These are phyloP conservation scores for Ambrosiella xylebori DNA, from an alignment of 2,329 filamentous ascomycete genomes.

Conservation along the genomic window DNA sequence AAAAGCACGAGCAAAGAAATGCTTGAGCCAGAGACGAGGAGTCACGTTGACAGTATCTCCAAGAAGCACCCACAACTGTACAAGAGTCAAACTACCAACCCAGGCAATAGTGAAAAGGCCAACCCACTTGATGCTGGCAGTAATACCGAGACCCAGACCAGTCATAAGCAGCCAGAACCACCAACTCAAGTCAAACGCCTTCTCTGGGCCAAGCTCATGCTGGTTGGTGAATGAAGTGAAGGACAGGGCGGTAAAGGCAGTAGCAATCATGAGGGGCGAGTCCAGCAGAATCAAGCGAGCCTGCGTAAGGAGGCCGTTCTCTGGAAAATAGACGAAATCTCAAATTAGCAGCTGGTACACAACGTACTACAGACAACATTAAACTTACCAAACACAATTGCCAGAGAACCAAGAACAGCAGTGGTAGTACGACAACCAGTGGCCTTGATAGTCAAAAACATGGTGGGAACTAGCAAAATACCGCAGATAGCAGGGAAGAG, in stretches of 20 bases:
- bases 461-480: conserved; percentile 71
- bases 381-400: conserved; percentile 76
- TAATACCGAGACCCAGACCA: conserved; percentile 74
- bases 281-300: conserved; percentile 91
- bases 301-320: conserved; percentile 90
- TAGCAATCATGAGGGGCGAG: conserved; percentile 84
- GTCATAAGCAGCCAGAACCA: conserved; percentile 94
- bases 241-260: conserved; percentile 73
- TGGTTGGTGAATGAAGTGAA: conserved; percentile 94
- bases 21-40: conserved; percentile 75
- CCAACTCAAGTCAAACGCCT: conserved; percentile 80
- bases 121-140: conserved; percentile 96
- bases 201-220: conserved; percentile 76
- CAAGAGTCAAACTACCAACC: conserved; percentile 76
- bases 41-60: conserved; percentile 79
- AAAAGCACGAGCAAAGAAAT: conserved; percentile 79
- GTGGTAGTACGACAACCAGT: conserved; percentile 76
- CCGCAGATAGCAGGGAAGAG: conserved; percentile 80
- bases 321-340: conserved; percentile 26
- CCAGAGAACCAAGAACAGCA: conserved; percentile 61
- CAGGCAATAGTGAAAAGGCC: conserved; percentile 96
- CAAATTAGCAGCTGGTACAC: too few relatives aligned
- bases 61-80: conserved; percentile 90
- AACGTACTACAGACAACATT: background rate
- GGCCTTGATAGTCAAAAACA: conserved; percentile 89